Evolutionary conservation across 345 rosid species (phyloP), one percentile per base, ranked within the genome.

Genomic region (Eucalyptus virginea): DNA sequence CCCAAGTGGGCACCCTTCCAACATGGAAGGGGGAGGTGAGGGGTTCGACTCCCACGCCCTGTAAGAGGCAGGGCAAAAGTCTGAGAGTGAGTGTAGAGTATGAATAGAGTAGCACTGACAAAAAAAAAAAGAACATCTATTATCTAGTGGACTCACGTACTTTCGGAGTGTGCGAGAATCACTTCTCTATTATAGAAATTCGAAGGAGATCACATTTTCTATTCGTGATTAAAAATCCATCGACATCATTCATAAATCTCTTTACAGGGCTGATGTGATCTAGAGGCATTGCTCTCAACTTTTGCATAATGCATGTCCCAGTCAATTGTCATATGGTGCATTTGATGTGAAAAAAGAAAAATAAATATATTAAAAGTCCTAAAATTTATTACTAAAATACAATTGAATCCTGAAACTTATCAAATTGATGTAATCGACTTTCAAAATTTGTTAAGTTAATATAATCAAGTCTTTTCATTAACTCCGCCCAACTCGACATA

Each of bases 331-430:
- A 65, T 9, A 6, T 15, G 37, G 37, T 65, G 37, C 37, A 65
- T 65, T n/a, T n/a, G 77, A 65, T n/a, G 37, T 15, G 16, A 12
- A 6, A 60, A 28, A 2, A 26, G 15, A 60, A 28, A 60, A 28
- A 26, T 23, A 9, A 9, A 24, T 56, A 56, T 0, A 23, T 9
- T 23, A 0, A 56, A 56, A 56, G 0, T 23, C 0, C 0, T 56
- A 56, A 56, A 56, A 56, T 0, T 2, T 24, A 56, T 56, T 0
- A 24, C 0, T 1, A 56, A 56, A 56, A 21, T 56, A 24, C 0
- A 56, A 56, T 23, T 56, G 0, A 56, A 56, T 56, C 9, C 0
- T 23, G 0, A 56, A 56, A 56, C 4, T 56, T 9, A 56, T 24
- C 12, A 56, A 56, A 24, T 56, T 56, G 11, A 23, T 23, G 6